Conservation (phyloP, 2,329 filamentous ascomycete species). For the Alternaria angustiovoidea region DNA sequence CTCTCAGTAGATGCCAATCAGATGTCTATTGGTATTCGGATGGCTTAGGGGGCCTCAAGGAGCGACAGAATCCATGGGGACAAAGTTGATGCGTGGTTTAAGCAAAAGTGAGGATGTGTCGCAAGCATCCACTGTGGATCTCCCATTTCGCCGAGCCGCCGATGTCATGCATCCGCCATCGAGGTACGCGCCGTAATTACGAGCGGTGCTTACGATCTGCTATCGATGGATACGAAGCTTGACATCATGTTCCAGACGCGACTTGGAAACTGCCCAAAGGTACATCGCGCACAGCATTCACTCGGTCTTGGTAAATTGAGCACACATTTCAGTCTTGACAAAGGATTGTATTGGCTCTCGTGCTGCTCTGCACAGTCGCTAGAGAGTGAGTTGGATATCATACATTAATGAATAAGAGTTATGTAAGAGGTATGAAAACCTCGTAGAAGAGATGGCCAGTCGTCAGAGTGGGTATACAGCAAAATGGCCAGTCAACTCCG, state of each 20-base stretch:
- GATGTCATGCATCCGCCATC: conserved; percentile 27
- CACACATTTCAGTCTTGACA: conserved; percentile 19
- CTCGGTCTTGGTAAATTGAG: background rate
- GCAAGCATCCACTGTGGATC: conserved; percentile 21
- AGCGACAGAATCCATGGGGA: conserved; percentile 32
- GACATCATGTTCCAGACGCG: background rate
- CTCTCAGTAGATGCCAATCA: conserved; percentile 1
- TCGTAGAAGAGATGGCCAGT: conserved; percentile 39
- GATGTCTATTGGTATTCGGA: background rate
- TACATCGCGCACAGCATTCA: background rate
- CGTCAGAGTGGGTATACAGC: conserved; percentile 31
- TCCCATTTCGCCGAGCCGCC: conserved; percentile 34
- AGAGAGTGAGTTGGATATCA: conserved; percentile 42
- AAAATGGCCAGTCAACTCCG: conserved; percentile 37
- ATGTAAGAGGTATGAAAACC: conserved; percentile 51
- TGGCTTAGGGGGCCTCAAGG: conserved; percentile 22
- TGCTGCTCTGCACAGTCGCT: conserved; percentile 42
- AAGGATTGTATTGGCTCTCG: conserved; percentile 48
- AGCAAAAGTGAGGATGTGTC: conserved; percentile 15
- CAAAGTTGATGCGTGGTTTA: conserved; percentile 16
- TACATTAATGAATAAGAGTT: conserved; percentile 55
- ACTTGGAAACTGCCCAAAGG: background rate
- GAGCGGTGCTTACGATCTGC: background rate
- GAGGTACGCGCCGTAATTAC: conserved; percentile 18
- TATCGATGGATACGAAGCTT: conserved; percentile 1